Evolutionary conservation across 2,329 filamentous ascomycete genomes (phyloP).

Genomic region (Verticillium nubilum): DNA sequence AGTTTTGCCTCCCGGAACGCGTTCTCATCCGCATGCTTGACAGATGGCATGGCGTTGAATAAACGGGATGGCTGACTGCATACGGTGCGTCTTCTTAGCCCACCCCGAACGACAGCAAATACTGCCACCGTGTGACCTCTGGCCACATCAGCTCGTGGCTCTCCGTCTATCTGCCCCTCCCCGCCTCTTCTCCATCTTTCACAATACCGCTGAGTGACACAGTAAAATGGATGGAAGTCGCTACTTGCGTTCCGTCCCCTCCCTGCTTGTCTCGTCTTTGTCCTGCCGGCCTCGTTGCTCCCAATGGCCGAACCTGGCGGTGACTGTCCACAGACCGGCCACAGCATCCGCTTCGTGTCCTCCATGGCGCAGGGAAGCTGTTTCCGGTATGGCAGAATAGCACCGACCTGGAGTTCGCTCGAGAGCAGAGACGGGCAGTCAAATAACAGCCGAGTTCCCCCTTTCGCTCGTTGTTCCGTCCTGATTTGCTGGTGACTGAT

Average conservation of each 20-base stretch:
- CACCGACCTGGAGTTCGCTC: neutral
- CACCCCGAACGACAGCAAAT: neutral
- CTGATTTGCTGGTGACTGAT: constrained; percentile 1
- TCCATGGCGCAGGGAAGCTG: neutral
- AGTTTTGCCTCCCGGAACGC: neutral
- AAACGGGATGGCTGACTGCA: neutral
- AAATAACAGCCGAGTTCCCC: neutral
- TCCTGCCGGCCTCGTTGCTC: neutral
- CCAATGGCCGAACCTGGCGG: neutral
- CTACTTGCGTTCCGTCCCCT: neutral
- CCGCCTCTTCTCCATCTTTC: neutral
- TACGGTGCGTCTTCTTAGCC: neutral
- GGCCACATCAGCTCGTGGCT: neutral
- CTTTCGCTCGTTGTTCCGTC: neutral
- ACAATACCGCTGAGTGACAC: neutral
- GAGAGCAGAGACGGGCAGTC: neutral
- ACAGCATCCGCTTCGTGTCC: neutral
- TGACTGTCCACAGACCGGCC: neutral
- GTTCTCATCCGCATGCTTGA: constrained; percentile 2
- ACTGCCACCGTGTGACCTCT: neutral
- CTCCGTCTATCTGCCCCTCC: neutral
- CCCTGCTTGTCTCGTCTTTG: neutral
- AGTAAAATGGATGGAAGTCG: neutral
- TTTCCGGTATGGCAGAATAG: neutral
- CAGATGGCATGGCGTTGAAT: constrained; percentile 1